Percentiles rank a stretch among this genome's conserved stretches.
phyloP scores from a whole-genome alignment of 2,329 filamentous ascomycete species.

The Trichoderma atroviride region DNA sequence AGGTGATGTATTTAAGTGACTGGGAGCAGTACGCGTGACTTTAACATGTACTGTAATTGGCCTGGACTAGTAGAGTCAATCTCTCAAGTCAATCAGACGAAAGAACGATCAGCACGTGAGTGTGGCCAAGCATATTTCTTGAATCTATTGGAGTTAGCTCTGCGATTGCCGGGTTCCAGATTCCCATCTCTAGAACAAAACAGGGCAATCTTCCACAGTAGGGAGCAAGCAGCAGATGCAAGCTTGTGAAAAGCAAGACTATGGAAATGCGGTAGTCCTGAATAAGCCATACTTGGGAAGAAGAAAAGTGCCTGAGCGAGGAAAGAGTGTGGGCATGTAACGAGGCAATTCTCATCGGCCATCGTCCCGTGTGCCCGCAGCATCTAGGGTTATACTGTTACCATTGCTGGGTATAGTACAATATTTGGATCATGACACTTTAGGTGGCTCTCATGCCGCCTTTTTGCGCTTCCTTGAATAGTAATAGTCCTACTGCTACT shows the following conservation, averaged over 20 bases:
- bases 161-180: neutral
- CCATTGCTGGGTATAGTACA: neutral
- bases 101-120: neutral
- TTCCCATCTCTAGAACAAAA: neutral
- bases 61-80: neutral
- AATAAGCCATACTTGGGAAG: neutral
- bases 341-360: neutral
- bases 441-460: neutral
- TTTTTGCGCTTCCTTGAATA: neutral
- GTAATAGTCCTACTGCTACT: too few species aligned
- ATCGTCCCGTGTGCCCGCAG: neutral
- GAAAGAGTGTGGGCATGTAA: neutral
- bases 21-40: neutral
- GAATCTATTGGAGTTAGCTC: slow-evolving; percentile 11
- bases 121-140: neutral
- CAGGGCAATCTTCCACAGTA: neutral
- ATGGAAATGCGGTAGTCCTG: neutral
- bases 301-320: neutral
- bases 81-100: neutral
- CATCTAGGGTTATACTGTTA: neutral
- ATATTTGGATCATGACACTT: neutral
- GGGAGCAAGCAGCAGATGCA: neutral
- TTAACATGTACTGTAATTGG: neutral
- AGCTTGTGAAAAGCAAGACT: neutral
- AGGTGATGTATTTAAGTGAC: neutral